phyloP scores from a whole-genome alignment of 768 basidiomycete species.

The Rhizopogon vinicolor region DNA sequence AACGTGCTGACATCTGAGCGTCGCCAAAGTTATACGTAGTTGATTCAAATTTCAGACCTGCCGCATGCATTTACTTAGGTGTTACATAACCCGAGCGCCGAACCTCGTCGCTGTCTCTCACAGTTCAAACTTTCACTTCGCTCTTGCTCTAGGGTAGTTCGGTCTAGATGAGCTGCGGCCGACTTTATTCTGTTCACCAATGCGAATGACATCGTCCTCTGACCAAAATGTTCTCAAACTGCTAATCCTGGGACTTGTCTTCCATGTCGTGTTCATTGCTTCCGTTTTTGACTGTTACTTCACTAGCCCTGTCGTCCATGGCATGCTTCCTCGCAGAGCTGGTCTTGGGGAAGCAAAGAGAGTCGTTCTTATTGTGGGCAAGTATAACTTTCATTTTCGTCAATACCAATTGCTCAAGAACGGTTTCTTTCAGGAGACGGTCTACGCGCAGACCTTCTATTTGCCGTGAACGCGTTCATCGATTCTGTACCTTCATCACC shows the following conservation, averaged over 20 bases:
- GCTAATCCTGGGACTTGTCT: slow-evolving; percentile 63
- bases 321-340: slow-evolving; percentile 57
- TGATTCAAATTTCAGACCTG: no score
- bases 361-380: slow-evolving; percentile 78
- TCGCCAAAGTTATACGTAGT: no score
- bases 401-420: background rate
- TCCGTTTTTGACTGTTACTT: slow-evolving; percentile 88
- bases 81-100: no score
- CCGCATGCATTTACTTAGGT: no score
- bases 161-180: no score
- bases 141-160: no score
- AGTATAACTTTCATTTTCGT: slow-evolving; percentile 9
- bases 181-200: background rate
- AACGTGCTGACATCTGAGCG: no score
- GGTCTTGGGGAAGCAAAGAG: slow-evolving; percentile 55
- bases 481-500: slow-evolving; percentile 41
- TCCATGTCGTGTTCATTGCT: slow-evolving; percentile 69
- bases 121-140: no score
- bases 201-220: slow-evolving; percentile 12
- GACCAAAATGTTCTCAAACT: slow-evolving; percentile 30
- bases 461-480: slow-evolving; percentile 58
- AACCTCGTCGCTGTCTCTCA: no score
- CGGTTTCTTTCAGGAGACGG: slow-evolving; percentile 62
- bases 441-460: slow-evolving; percentile 75
- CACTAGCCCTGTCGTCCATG: slow-evolving; percentile 75